phyloP scores from a whole-genome alignment of 2,329 filamentous ascomycete genomes.

The Aspergillus texensis region DNA sequence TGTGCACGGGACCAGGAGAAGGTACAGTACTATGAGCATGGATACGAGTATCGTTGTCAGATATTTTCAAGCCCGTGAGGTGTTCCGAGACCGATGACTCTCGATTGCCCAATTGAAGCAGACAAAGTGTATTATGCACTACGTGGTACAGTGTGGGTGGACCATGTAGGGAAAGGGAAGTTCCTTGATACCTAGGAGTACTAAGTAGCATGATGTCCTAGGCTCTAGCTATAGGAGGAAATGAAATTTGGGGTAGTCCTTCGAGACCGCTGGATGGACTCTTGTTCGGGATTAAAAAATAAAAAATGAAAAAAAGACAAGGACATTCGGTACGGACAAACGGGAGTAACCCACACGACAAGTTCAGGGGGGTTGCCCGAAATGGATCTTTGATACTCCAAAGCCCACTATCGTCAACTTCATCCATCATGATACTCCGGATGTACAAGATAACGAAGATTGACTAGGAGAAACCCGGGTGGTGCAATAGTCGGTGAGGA shows the following conservation, averaged over 20 bases:
- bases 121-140: background rate
- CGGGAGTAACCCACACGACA: background rate
- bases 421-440: background rate
- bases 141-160: background rate
- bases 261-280: background rate
- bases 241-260: background rate
- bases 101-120: background rate
- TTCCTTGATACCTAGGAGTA: background rate
- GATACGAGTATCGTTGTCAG: background rate
- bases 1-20: background rate
- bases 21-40: background rate
- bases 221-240: background rate
- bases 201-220: background rate
- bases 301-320: too few relatives aligned
- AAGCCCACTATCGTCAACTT: background rate
- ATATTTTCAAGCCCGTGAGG: background rate
- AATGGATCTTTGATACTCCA: background rate
- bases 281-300: background rate
- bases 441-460: background rate
- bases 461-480: background rate
- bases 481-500: slow-evolving; percentile 10
- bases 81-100: background rate
- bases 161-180: background rate
- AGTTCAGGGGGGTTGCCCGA: background rate
- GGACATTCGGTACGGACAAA: background rate